Evolutionary conservation across 2,329 filamentous ascomycete species (phyloP).

Genomic region (Dactylellina cionopaga): DNA sequence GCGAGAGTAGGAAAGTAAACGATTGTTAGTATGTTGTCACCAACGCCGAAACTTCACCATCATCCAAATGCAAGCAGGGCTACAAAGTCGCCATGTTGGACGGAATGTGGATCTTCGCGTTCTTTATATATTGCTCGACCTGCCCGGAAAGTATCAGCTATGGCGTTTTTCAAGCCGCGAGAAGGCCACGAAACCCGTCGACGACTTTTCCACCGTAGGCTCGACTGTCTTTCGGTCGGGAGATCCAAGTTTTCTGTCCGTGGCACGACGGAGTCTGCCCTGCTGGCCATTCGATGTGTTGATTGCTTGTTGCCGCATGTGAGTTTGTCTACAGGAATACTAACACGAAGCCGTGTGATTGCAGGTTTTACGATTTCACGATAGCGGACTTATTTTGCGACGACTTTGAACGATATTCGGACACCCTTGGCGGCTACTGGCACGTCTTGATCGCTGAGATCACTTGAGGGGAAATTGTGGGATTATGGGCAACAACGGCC

Average conservation of each 20-base stretch:
- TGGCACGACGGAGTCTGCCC: conserved; percentile 48
- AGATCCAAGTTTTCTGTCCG: conserved; percentile 49
- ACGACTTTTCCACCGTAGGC: conserved; percentile 33
- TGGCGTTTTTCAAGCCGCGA: conserved; percentile 41
- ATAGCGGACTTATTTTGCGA: conserved; percentile 40
- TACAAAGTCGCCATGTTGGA: conserved; percentile 42
- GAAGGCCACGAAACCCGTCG: conserved; percentile 31
- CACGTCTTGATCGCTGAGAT: conserved; percentile 10
- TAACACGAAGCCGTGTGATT: conserved; percentile 29
- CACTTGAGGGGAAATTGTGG: conserved; percentile 46
- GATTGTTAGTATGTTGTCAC: conserved; percentile 44
- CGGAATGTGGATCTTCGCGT: conserved; percentile 47
- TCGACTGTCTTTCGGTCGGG: conserved; percentile 48
- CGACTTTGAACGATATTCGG: conserved; percentile 15
- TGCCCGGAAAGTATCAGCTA: conserved; percentile 40
- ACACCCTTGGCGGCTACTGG: conserved; percentile 36
- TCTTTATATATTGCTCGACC: conserved; percentile 46
- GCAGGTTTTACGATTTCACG: conserved; percentile 49
- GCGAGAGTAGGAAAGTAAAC: conserved; percentile 28
- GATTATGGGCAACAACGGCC: conserved; percentile 52
- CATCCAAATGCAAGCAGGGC: conserved; percentile 41
- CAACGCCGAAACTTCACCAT: conserved; percentile 12
- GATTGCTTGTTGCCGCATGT: conserved; percentile 32
- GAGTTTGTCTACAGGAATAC: conserved; percentile 46
- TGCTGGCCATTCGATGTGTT: conserved; percentile 49